Conservation (phyloP, 192 early-diverging fungal species). For the Thamnidium elegans region DNA sequence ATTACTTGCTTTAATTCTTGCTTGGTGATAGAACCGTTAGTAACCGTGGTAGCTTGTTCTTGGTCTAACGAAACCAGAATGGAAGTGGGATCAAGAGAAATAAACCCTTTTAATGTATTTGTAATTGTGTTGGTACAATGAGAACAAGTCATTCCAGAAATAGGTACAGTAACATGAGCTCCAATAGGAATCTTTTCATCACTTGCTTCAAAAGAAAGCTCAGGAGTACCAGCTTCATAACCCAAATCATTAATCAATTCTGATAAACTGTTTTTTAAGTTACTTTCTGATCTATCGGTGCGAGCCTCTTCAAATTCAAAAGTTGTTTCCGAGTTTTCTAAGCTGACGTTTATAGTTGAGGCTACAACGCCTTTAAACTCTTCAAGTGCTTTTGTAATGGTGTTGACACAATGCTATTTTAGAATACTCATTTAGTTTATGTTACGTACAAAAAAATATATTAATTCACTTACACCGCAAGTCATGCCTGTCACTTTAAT, state of each 20-base stretch:
- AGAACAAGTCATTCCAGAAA: conserved; percentile 35
- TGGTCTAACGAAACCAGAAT: conserved; percentile 13
- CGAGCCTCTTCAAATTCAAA: conserved; percentile 3
- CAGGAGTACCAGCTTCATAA: conserved; percentile 55
- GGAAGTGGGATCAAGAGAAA: conserved; percentile 4
- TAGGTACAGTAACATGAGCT: conserved; percentile 8
- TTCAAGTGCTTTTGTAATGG: conserved; percentile 3
- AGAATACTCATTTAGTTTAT: background rate
- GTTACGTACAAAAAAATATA: background rate
- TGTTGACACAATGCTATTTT: conserved; percentile 17
- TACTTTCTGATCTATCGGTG: background rate
- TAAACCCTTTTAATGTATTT: conserved; percentile 1
- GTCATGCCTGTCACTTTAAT: conserved; percentile 12
- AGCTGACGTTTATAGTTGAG: background rate
- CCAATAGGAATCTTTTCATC: too few species aligned
- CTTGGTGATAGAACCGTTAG: background rate
- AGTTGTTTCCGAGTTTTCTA: background rate
- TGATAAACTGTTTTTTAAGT: too few species aligned
- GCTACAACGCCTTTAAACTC: background rate
- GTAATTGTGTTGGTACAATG: conserved; percentile 24
- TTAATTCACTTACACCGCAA: conserved; percentile 2
- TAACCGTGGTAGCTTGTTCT: conserved; percentile 2
- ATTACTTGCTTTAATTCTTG: conserved; percentile 3
- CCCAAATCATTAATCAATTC: conserved; percentile 64
- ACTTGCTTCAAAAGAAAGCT: background rate